Percentiles rank a stretch among this genome's conserved stretches.
These are phyloP conservation scores for Lactifluus piperatus DNA, from an alignment of 768 basidiomycete genomes.

Conservation along the genomic window DNA sequence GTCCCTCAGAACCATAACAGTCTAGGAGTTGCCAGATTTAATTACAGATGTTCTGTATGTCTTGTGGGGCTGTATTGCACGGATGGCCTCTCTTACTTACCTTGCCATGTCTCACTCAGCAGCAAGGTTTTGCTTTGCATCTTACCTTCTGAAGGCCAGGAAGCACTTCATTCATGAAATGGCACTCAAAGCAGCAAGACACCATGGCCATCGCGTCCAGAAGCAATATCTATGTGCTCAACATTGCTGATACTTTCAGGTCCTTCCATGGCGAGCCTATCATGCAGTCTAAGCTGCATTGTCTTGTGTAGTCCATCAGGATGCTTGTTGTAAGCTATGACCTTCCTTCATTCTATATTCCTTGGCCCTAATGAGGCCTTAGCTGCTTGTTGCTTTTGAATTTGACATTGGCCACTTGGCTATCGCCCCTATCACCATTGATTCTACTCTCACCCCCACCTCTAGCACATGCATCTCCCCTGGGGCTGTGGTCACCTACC, in stretches of 20 bases:
- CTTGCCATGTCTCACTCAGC: constrained; percentile 32
- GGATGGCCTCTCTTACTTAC: neutral
- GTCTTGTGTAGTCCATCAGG: constrained; percentile 58
- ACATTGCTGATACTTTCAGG: constrained; percentile 54
- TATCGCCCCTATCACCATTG: constrained; percentile 73
- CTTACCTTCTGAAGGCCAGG: constrained; percentile 46
- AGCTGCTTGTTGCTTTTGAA: constrained; percentile 79
- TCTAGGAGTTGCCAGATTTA: constrained; percentile 77
- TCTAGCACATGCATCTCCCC: too few species aligned
- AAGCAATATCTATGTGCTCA: constrained; percentile 65
- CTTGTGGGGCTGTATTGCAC: neutral
- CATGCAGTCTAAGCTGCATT: constrained; percentile 57
- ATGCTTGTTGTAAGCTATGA: constrained; percentile 53
- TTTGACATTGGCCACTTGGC: constrained; percentile 73
- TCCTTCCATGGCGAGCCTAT: constrained; percentile 57
- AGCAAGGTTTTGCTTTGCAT: constrained; percentile 64
- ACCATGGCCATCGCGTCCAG: constrained; percentile 78
- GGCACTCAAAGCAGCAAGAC: constrained; percentile 79
- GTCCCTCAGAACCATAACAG: too few species aligned
- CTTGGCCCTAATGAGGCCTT: neutral
- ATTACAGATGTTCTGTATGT: constrained; percentile 83
- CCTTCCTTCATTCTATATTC: neutral
- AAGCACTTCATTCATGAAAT: constrained; percentile 77
- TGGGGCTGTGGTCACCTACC: too few species aligned
- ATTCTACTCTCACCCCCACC: constrained; percentile 74